phyloP scores from a whole-genome alignment of 345 rosid species.

The Camelina hispida region DNA sequence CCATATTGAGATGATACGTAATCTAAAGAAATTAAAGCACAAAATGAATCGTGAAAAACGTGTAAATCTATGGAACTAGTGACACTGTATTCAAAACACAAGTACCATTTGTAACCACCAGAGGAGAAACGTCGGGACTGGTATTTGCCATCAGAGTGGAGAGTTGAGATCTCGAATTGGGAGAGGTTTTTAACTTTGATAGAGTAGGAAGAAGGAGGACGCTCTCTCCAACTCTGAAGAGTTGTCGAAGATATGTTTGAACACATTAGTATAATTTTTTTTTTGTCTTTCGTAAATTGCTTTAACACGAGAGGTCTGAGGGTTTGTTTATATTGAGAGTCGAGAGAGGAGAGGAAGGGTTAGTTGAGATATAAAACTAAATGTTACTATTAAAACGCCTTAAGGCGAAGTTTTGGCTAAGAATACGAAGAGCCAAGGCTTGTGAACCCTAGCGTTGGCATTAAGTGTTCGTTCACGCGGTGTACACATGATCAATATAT shows the following conservation, averaged over 20 bases:
- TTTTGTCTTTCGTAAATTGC: not conserved
- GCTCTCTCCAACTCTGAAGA: slow-evolving; percentile 20
- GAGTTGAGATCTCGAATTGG: not conserved
- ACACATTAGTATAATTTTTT: not conserved
- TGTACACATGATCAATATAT: too few species aligned
- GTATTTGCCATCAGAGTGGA: not conserved
- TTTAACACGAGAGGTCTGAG: not conserved
- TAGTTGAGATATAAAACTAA: too few species aligned
- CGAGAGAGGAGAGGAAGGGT: too few species aligned
- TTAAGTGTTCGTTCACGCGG: too few species aligned
- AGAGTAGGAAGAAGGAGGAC: slow-evolving; percentile 28
- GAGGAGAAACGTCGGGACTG: slow-evolving; percentile 20
- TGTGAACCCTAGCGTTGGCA: too few species aligned
- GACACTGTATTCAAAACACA: not conserved
- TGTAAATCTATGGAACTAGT: not conserved
- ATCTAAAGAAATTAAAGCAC: not conserved
- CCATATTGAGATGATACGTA: not conserved
- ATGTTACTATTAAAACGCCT: too few species aligned
- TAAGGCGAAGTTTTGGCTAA: too few species aligned
- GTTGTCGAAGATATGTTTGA: slow-evolving; percentile 4
- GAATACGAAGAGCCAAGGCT: too few species aligned
- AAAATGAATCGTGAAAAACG: not conserved
- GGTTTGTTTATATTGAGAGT: too few species aligned
- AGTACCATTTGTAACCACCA: slow-evolving; percentile 11
- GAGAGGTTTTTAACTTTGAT: not conserved